Evolutionary conservation across 495 filamentous ascomycete genomes (phyloP).

Genomic region (Neurospora hispaniola): DNA sequence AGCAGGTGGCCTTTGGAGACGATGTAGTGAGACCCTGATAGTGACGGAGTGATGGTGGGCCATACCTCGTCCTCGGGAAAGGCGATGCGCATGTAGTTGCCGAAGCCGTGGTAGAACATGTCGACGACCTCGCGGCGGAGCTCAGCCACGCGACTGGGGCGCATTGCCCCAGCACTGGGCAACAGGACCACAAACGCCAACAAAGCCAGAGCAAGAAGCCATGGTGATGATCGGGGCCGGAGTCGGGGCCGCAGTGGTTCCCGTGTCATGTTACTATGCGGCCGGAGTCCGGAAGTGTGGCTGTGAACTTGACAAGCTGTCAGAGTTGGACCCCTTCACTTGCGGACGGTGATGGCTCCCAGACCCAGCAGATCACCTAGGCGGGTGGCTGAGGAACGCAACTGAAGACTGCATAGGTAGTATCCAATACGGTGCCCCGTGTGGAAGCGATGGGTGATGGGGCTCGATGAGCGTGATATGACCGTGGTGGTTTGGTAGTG

Average conservation of each 20-base stretch:
- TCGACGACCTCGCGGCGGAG: slow-evolving; percentile 66
- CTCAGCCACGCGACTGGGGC: slow-evolving; percentile 34
- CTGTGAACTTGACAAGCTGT: background rate
- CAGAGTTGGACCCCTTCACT: background rate
- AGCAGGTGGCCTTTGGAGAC: background rate
- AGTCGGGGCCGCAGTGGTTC: background rate
- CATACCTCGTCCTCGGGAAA: slow-evolving; percentile 90
- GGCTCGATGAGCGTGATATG: background rate
- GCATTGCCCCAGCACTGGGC: slow-evolving; percentile 36
- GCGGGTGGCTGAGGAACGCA: background rate
- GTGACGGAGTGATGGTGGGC: background rate
- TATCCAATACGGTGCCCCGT: background rate
- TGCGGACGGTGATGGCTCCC: background rate
- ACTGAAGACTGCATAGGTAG: background rate
- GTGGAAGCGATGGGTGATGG: background rate
- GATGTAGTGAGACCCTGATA: slow-evolving; percentile 5
- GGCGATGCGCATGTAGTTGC: slow-evolving; percentile 87
- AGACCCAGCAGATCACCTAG: background rate
- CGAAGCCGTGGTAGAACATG: slow-evolving; percentile 96
- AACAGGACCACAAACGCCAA: slow-evolving; percentile 21
- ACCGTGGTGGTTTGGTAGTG: background rate
- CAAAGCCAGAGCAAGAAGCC: slow-evolving; percentile 1
- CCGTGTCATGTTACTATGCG: background rate
- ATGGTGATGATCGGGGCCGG: background rate
- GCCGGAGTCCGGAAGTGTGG: background rate